A percentile compares a stretch with the other conserved stretches of the same genome.
phyloP scores from a whole-genome alignment of 371 early-diverging fungal genomes.

The Mortierella sp. region DNA sequence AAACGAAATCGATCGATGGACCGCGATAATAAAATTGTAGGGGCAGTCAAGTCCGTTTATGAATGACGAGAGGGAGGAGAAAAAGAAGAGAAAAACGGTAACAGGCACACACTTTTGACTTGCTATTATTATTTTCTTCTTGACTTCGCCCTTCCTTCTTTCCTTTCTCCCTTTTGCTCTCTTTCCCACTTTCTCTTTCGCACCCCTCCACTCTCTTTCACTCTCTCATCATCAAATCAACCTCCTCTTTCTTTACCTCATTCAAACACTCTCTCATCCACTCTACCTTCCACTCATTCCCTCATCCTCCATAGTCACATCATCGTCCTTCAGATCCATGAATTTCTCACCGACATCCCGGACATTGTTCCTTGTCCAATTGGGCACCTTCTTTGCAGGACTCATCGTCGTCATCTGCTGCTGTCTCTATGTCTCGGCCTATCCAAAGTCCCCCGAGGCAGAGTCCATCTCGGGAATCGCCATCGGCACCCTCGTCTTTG shows the following conservation, averaged over 20 bases:
- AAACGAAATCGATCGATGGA: background rate
- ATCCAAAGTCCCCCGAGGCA: conserved; percentile 48
- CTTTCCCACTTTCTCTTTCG: conserved; percentile 1
- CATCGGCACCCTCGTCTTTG: conserved; percentile 42
- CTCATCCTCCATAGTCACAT: too few species aligned
- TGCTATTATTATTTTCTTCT: background rate
- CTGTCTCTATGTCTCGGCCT: conserved; percentile 49
- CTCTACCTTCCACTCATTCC: background rate
- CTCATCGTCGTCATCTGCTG: conserved; percentile 47
- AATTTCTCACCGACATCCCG: conserved; percentile 52
- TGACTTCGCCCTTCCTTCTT: background rate
- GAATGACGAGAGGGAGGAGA: background rate
- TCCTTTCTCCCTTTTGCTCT: background rate
- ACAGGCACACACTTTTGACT: background rate
- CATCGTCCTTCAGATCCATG: conserved; percentile 26
- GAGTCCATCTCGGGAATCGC: conserved; percentile 41
- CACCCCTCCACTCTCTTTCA: background rate
- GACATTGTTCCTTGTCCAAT: conserved; percentile 49
- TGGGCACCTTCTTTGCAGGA: conserved; percentile 42
- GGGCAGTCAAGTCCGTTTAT: background rate
- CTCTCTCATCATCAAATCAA: background rate
- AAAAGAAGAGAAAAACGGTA: background rate
- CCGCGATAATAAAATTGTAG: background rate
- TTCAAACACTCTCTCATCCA: background rate
- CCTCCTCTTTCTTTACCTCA: background rate